Evolutionary conservation across 116 monocot genomes (phyloP), one percentile per base, ranked within the genome.

Genomic region (Iris pallida): DNA sequence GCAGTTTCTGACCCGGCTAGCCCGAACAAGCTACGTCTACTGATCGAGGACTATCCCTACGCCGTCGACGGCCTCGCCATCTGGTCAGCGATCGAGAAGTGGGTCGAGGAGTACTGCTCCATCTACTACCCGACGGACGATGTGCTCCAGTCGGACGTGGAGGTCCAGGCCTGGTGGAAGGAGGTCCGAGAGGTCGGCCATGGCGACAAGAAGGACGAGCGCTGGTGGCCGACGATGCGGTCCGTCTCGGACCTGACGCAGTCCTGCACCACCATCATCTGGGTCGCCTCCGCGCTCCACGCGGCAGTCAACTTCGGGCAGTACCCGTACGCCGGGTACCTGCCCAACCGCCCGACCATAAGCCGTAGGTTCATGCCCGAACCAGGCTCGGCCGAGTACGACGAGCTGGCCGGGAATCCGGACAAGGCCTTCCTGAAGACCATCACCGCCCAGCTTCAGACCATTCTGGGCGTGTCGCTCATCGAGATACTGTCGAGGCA

Each of bases 301-400:
- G 82, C 91, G 0, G 91, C 91, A 6, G 78, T 87, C 66, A 87
- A 91, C 75, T 87, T 91, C 63, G 91, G 91, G 0, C 91, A 87
- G 64, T 91, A 91, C 63, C 62, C 85, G 6, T 89, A 85, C 61
- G 85, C 85, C 0, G 85, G 89, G 0, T 89, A 85, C 85, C 75
- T 89, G 45, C 85, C 89, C 9, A 85, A 84, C 76, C 77, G 89
- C 4, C 89, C 88, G 0, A 87, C 88, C 4, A 73, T 82, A 6
- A 91, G 91, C 61, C 81, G 82, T 2, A 63, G 63, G 45, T 79
- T 81, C 61, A 91, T 88, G 88, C 91, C 87, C 16, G 72, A 76
- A 70, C 73, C 55, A 10, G 73, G 78, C 9, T 76, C 82, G 5
- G 4, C 57, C 8, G 87, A 91, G 41, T 84, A 78, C 47, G 60